Base-by-base conservation (phyloP, 176 grass and related monocot species). In the Hordeum marinum region DNA sequence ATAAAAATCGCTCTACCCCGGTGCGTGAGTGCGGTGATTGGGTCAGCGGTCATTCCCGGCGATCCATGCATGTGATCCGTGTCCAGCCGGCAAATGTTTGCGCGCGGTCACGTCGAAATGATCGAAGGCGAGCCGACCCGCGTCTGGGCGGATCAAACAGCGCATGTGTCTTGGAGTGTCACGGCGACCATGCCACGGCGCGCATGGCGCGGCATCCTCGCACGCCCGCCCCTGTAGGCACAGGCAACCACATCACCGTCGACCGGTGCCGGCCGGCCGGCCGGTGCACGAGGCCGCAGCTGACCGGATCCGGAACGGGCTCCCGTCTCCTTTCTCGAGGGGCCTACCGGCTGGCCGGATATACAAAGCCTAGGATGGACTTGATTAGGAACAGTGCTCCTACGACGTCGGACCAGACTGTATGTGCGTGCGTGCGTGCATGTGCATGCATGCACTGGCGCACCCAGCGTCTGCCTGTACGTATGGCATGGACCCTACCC, bases 71-170 rank as follows among this genome's bases (percentile, higher is more conserved):
- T 3, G 12, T 0, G 17, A 37, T 9, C 9, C 13, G 66, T 0
- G 31, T 31, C 31, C 63, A 15, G 74, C 15, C 4, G 18, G 40
- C 37, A 72, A 86, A 5, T 0, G 57, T 36, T 7, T 18, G 39
- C 11, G 11, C 11, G 21, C n/a, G n/a, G 70, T 82, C 85, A 68
- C 78, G 54, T 87, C 60, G 70, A 43, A 43, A 81, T 76, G 78
- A 82, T 75, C 32, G 24, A 46, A 68, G 21, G 11, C 25, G 61
- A 35, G 18, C 40, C n/a, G 39, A 43, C 39, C 15, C 43, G 57
- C 21, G 37, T 26, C 20, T 86, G 31, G 75, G n/a, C 3, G 59
- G 42, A 68, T 58, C 6, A 5, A 78, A 58, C 83, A 68, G 46
- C 54, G 3, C 63, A 71, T 69, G 50, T 15, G 68, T 24, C 29